Percentiles rank a stretch among this genome's conserved stretches.
phyloP scores from a whole-genome alignment of 192 early-diverging fungal genomes.

The Diversispora eburnea region DNA sequence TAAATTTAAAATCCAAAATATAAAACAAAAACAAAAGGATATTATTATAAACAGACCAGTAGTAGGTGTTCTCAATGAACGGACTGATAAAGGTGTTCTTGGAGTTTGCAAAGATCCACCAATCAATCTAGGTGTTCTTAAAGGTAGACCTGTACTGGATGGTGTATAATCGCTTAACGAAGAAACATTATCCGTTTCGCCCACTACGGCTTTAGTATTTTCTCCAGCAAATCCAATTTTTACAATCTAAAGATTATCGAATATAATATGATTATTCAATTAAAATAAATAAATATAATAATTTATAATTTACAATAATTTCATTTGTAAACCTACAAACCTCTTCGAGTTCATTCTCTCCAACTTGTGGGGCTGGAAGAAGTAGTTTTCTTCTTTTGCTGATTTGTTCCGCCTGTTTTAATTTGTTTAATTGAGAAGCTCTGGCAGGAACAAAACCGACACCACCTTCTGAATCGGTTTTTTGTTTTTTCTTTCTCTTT shows the following conservation, averaged over 20 bases:
- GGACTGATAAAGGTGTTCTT: slow-evolving; percentile 39
- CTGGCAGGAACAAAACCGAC: slow-evolving; percentile 55
- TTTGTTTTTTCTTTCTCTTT: slow-evolving; percentile 74
- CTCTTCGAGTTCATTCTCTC: slow-evolving; percentile 85
- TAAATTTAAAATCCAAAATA: not conserved
- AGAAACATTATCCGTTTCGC: slow-evolving; percentile 51
- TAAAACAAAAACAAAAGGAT: not conserved
- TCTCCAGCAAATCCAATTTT: slow-evolving; percentile 85
- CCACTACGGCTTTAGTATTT: slow-evolving; percentile 67
- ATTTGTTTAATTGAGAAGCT: slow-evolving; percentile 41
- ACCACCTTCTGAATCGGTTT: slow-evolving; percentile 57
- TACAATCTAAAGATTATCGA: slow-evolving; percentile 50
- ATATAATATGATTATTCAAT: not conserved
- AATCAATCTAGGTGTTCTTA: slow-evolving; percentile 63
- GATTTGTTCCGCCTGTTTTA: slow-evolving; percentile 70
- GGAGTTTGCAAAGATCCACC: slow-evolving; percentile 36
- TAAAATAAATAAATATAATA: too few relatives aligned
- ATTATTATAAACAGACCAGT: slow-evolving; percentile 28
- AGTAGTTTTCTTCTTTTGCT: slow-evolving; percentile 72
- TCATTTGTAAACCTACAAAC: slow-evolving; percentile 21
- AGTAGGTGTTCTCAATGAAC: slow-evolving; percentile 30
- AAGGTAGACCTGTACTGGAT: slow-evolving; percentile 42
- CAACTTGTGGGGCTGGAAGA: slow-evolving; percentile 89
- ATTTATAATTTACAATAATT: too few relatives aligned
- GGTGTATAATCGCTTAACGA: slow-evolving; percentile 76